Percentiles rank a stretch among this genome's conserved stretches.
Conservation (phyloP, 345 rosid species). For the Lagerstroemia speciosa region DNA sequence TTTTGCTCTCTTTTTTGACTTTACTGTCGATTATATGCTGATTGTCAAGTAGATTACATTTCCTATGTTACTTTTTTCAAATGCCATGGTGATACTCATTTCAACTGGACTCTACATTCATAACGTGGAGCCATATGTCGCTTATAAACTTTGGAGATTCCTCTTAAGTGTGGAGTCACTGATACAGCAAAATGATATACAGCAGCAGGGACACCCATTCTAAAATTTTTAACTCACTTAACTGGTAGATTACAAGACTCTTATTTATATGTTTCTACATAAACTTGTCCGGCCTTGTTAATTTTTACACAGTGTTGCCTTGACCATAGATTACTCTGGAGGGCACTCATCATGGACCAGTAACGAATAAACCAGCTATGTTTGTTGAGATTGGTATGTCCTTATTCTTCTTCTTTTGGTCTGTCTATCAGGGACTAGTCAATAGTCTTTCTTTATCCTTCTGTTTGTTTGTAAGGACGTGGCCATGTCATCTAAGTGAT, state of each 20-base stretch:
- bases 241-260: background rate
- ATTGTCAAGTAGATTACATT: background rate
- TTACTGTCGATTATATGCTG: too few species aligned
- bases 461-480: background rate
- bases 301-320: slow-evolving; percentile 1
- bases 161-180: background rate
- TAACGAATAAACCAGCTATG: slow-evolving; percentile 75
- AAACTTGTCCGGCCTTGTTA: background rate
- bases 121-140: background rate
- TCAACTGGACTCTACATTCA: background rate
- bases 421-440: background rate
- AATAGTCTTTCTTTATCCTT: background rate
- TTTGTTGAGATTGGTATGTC: slow-evolving; percentile 77
- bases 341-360: slow-evolving; percentile 92
- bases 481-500: background rate
- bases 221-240: background rate
- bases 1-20: background rate
- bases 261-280: background rate
- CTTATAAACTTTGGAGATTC: background rate
- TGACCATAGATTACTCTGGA: slow-evolving; percentile 64
- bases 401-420: background rate
- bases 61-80: background rate
- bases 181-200: background rate
- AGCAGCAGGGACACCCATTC: background rate
- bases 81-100: background rate